Base-by-base conservation (phyloP, 164 flowering plant genomes). In the Litsea cubeba region DNA sequence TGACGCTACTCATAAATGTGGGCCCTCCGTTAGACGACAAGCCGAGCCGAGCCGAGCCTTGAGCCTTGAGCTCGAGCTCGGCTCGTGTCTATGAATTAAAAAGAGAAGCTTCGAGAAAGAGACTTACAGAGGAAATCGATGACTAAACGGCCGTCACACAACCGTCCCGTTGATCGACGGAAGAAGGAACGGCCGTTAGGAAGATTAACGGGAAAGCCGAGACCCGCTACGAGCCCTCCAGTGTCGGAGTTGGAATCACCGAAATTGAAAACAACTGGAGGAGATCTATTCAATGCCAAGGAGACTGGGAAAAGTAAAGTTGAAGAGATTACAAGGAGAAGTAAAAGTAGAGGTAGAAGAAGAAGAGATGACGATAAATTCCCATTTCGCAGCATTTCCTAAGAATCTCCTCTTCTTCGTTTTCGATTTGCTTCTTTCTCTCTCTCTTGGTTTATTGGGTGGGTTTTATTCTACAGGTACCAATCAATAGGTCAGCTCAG, bases 241-340 rank as follows among this genome's bases (percentile, higher is more conserved):
- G 86, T 85, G 79, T 87, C 90, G 1, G 84, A 87, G 71, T 85
- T 85, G 15, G 87, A 85, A 69, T 85, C 87, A 11, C 90, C 86
- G 46, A 85, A 87, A 76, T 76, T 84, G 75, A 84, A 76, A 35
- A 85, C 74, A 15, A 79, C 65, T 0, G 87, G 87, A 11, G 68
- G 40, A 40, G 46, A 40, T 40, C 46, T 8, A 1, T 8, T 40
- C 46, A 40, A 40, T 40, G 46, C 46, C 46, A 12, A 35, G n/a
- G 50, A 11, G 46, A 77, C 24, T 63, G 76, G 63, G 74, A 70
- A 60, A 14, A 49, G 25, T 14, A 40, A 30, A 60, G 71, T 50
- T 26, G 5, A 23, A 28, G 28, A 63, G 65, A 57, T 5, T 12
- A 30, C n/a, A 18, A 2, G 22, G 23, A 32, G 57, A 30, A 30